A percentile compares a stretch with the other conserved stretches of the same genome.
phyloP scores from a whole-genome alignment of 441 rosid species.

The Adansonia madagascariensis region DNA sequence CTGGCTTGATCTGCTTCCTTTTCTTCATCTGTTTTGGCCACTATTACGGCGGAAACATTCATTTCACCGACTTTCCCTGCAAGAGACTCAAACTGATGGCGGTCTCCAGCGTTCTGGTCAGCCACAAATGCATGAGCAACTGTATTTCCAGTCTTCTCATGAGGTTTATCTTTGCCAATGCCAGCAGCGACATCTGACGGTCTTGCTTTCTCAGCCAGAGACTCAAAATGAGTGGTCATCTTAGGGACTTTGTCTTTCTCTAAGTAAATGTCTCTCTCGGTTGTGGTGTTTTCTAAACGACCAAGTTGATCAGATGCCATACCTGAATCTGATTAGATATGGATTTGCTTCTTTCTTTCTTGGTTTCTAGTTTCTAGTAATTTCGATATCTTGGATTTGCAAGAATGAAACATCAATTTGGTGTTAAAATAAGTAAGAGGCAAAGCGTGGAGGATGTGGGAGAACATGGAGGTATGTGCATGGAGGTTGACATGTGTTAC shows the following conservation, averaged over 20 bases:
- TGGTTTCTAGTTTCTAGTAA: not conserved
- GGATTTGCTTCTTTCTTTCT: not conserved
- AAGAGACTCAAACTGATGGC: constrained; percentile 33
- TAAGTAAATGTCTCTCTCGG: constrained; percentile 41
- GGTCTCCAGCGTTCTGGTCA: constrained; percentile 19
- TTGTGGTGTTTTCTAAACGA: constrained; percentile 47
- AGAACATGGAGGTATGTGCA: not conserved
- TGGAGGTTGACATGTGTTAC: not conserved
- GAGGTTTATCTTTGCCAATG: constrained; percentile 19
- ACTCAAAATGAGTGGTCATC: constrained; percentile 69
- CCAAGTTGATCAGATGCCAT: constrained; percentile 71
- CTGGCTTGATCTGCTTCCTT: not conserved
- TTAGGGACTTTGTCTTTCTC: constrained; percentile 68
- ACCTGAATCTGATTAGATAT: not conserved
- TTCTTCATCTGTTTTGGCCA: not conserved
- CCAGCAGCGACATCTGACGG: constrained; percentile 12
- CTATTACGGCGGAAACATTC: constrained; percentile 6
- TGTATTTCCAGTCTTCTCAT: not conserved
- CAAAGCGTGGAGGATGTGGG: not conserved
- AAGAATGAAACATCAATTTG: not conserved
- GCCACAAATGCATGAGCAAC: not conserved
- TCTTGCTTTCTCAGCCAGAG: constrained; percentile 35
- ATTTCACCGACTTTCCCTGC: constrained; percentile 23
- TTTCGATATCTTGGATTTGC: not conserved
- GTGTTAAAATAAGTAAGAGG: not conserved